Conservation (phyloP, 371 early-diverging fungal species). For the Mucor plumbeus region DNA sequence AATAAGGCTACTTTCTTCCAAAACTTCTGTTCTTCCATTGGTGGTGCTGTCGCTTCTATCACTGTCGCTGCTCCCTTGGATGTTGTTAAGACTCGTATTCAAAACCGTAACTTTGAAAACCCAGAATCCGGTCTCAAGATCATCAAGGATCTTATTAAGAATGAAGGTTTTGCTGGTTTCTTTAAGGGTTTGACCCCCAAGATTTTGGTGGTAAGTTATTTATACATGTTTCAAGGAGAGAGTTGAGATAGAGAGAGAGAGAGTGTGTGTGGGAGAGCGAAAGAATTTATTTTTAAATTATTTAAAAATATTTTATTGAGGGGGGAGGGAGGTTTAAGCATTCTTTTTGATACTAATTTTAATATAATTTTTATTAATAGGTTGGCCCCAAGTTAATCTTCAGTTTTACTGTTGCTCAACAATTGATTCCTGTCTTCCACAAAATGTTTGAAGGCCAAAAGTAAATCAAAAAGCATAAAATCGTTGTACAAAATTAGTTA, state of each 20-base stretch:
- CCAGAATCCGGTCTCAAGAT: conserved; percentile 90
- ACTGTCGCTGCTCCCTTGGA: conserved; percentile 96
- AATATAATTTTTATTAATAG: conserved; percentile 34
- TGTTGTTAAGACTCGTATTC: conserved; percentile 98
- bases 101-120: conserved; percentile 87
- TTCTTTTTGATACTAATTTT: conserved; percentile 2
- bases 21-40: conserved; percentile 95
- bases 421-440: conserved; percentile 87
- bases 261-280: too few species aligned
- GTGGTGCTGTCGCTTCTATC: conserved; percentile 94
- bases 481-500: conserved; percentile 12
- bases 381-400: conserved; percentile 98
- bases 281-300: not conserved
- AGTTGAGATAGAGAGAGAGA: not conserved
- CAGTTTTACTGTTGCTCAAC: conserved; percentile 96
- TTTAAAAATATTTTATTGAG: not conserved
- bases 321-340: not conserved
- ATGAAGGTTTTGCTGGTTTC: conserved; percentile 94
- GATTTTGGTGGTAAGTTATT: conserved; percentile 74
- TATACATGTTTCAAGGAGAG: not conserved
- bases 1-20: conserved; percentile 96
- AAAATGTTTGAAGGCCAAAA: conserved; percentile 35
- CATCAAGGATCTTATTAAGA: conserved; percentile 82
- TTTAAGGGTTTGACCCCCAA: conserved; percentile 98
- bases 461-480: conserved; percentile 17